Evolutionary conservation across 1,284 basidiomycete species (phyloP).

Genomic region (Boletus semigastroideus): DNA sequence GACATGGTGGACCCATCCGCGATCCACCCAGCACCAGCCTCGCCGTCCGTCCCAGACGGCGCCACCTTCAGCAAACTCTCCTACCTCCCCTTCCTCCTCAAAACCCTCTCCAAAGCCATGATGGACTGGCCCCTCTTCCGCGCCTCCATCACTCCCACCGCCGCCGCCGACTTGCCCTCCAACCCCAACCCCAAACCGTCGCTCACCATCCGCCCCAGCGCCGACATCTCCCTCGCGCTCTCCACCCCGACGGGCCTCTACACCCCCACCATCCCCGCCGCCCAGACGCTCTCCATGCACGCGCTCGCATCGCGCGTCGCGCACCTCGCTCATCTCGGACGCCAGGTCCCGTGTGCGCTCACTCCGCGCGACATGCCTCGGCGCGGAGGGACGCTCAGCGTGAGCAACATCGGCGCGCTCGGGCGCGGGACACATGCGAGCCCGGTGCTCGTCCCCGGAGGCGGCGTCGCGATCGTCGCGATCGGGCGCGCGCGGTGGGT

Average conservation of each 20-base stretch:
- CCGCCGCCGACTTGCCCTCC: slow-evolving; percentile 36
- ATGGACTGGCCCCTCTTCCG: slow-evolving; percentile 83
- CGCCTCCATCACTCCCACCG: slow-evolving; percentile 57
- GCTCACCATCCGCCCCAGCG: slow-evolving; percentile 64
- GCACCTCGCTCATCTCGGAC: slow-evolving; percentile 62
- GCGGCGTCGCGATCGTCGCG: slow-evolving; percentile 89
- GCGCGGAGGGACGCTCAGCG: slow-evolving; percentile 76
- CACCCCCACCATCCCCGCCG: slow-evolving; percentile 76
- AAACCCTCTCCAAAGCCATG: slow-evolving; percentile 81
- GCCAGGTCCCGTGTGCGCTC: slow-evolving; percentile 63
- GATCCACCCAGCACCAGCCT: slow-evolving; percentile 42
- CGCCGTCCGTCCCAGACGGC: slow-evolving; percentile 41
- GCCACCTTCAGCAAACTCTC: slow-evolving; percentile 69
- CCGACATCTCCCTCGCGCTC: slow-evolving; percentile 76
- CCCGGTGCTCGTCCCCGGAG: slow-evolving; percentile 85
- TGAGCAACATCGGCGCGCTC: slow-evolving; percentile 85
- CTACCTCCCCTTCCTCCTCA: slow-evolving; percentile 84
- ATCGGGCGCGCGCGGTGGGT: slow-evolving; percentile 83
- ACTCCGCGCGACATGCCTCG: slow-evolving; percentile 64
- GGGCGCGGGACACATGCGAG: slow-evolving; percentile 71
- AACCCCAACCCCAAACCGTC: slow-evolving; percentile 50
- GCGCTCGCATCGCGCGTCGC: slow-evolving; percentile 64
- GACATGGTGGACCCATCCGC: slow-evolving; percentile 51
- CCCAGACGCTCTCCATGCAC: slow-evolving; percentile 62
- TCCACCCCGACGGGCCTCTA: slow-evolving; percentile 85